Evolutionary conservation across 225 moss, liverwort and hornwort genomes (phyloP).

Genomic region (Physcomitrellopsis africana): DNA sequence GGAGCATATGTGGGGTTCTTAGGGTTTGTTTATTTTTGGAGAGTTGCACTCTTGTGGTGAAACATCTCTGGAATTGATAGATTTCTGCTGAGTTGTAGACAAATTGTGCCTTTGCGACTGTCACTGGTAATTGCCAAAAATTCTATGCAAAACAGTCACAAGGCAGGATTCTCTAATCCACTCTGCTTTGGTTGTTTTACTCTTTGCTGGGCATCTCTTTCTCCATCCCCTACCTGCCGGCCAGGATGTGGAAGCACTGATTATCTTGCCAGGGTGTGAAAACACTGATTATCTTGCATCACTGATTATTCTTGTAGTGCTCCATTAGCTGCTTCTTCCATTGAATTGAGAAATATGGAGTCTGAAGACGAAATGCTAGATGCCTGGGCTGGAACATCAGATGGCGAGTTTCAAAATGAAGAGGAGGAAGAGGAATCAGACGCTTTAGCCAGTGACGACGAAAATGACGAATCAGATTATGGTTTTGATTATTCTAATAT

Average conservation of each 20-base stretch:
- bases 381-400: constrained; percentile 53
- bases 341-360: constrained; percentile 20
- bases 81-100: not conserved
- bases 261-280: not conserved
- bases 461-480: constrained; percentile 75
- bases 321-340: too few relatives aligned
- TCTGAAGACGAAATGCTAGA: constrained; percentile 49
- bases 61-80: not conserved
- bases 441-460: constrained; percentile 58
- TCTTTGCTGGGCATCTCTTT: not conserved
- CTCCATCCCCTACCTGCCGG: not conserved
- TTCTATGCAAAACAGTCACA: not conserved
- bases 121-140: not conserved
- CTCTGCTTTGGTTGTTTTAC: not conserved
- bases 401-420: constrained; percentile 68
- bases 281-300: too few relatives aligned
- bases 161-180: not conserved
- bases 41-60: not conserved
- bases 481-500: constrained; percentile 70
- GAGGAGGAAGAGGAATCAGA: constrained; percentile 72
- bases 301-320: too few relatives aligned
- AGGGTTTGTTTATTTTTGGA: not conserved
- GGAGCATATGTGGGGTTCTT: not conserved
- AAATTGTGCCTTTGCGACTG: not conserved
- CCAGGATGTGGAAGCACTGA: not conserved